phyloP scores from a whole-genome alignment of 2,329 filamentous ascomycete species.

The Aspergillus thermomutatus region DNA sequence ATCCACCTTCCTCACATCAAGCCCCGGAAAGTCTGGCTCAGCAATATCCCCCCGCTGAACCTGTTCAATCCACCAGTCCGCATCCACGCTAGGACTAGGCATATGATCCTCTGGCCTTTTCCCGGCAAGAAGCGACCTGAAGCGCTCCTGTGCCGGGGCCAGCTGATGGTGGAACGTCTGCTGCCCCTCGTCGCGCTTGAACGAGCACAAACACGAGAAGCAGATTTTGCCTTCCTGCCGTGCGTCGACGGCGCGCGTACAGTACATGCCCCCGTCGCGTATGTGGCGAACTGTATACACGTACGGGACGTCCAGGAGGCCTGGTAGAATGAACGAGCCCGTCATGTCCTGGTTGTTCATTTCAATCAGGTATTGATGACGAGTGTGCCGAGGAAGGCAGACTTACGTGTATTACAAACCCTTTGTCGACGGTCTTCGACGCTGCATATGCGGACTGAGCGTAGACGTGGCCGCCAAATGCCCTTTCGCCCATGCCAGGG shows the following conservation, averaged over 20 bases:
- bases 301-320: conserved; percentile 47
- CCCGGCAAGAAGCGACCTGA: conserved; percentile 25
- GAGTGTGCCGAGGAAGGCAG: not conserved
- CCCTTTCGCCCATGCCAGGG: conserved; percentile 40
- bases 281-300: conserved; percentile 50
- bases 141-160: conserved; percentile 25
- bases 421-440: conserved; percentile 50
- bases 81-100: conserved; percentile 33
- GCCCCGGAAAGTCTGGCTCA: conserved; percentile 35
- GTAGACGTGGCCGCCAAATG: conserved; percentile 57
- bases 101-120: conserved; percentile 33
- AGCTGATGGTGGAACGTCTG: conserved; percentile 31
- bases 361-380: not conserved
- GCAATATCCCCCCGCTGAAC: conserved; percentile 23
- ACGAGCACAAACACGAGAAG: conserved; percentile 53
- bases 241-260: conserved; percentile 51
- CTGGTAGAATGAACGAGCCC: conserved; percentile 51
- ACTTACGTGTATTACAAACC: conserved; percentile 52
- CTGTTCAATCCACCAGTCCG: conserved; percentile 33
- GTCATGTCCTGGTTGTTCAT: conserved; percentile 46
- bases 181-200: conserved; percentile 45
- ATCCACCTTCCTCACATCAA: conserved; percentile 52
- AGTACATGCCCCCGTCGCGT: conserved; percentile 52
- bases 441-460: conserved; percentile 58
- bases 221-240: conserved; percentile 48